Base-by-base conservation (phyloP, 2,329 filamentous ascomycete genomes). In the Aureobasidium uvarum region DNA sequence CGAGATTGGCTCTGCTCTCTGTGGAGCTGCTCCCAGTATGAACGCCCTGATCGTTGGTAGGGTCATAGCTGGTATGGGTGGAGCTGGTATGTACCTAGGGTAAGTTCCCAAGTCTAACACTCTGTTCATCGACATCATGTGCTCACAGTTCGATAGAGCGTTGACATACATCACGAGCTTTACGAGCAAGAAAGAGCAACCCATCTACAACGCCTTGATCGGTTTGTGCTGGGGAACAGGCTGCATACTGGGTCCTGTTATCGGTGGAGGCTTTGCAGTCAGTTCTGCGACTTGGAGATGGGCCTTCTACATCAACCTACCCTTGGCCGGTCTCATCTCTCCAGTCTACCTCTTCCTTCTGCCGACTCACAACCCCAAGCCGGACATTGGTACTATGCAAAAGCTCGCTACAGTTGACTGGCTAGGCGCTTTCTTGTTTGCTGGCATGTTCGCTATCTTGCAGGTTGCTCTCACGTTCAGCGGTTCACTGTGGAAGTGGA, bases 271-370 rank as follows among this genome's bases (percentile, higher is more conserved):
- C 0, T 75, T 77, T 64, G 59, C 71, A 3, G 66, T 68, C 5
- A 67, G 59, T 23, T 69, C 45, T 43, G 70, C 71, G 4, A 73
- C 69, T 36, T 76, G 74, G 74, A 66, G 74, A 68, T 75, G 73
- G 72, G 77, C 76, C 0, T 83, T 84, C 69, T 87, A 87, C 69
- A 81, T 87, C 74, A 87, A 86, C 68, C 75, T 86, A 0, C 71
- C 77, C 41, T 73, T 82, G 54, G 77, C 82, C 0, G 83, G 74
- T 8, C 70, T 78, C 8, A 74, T 76, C 36, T 71, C 77, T 3
- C 79, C 82, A 0, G 75, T 79, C 31, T 77, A 80, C 28, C 28
- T 85, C 33, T 79, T 81, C 67, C 69, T 79, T 7, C 75, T 85
- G 0, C 77, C 74, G 59, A 74, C 20, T 73, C 38, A 66, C 65